phyloP scores from a whole-genome alignment of 176 grass and related monocot species.

The Cenchrus fungigraminus region DNA sequence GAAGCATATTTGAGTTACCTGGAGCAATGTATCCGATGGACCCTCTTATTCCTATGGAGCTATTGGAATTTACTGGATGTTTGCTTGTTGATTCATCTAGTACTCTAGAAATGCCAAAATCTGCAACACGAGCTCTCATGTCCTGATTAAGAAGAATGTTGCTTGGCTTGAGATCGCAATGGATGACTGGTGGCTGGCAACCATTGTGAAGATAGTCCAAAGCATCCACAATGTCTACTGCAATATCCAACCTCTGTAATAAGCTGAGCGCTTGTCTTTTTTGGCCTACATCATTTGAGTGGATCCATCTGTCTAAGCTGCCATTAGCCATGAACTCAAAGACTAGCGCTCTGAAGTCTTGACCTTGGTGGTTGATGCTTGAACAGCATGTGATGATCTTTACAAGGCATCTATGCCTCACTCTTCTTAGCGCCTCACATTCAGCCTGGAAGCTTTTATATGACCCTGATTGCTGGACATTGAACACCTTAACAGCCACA shows the following conservation, averaged over 20 bases:
- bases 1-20: conserved; percentile 26
- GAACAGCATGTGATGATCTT: conserved; percentile 46
- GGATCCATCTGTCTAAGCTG: conserved; percentile 46
- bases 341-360: conserved; percentile 43
- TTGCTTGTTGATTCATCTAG: conserved; percentile 19
- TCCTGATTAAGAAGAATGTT: conserved; percentile 61
- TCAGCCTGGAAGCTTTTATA: conserved; percentile 45
- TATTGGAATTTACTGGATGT: not conserved
- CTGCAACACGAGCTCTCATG: conserved; percentile 49
- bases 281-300: not conserved
- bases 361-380: conserved; percentile 33
- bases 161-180: conserved; percentile 68
- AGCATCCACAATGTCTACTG: conserved; percentile 7
- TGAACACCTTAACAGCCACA: conserved; percentile 42
- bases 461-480: conserved; percentile 31
- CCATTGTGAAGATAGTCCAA: not conserved
- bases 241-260: conserved; percentile 27
- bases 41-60: conserved; percentile 45
- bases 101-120: conserved; percentile 56
- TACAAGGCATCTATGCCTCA: conserved; percentile 45
- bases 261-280: not conserved
- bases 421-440: conserved; percentile 41
- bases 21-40: conserved; percentile 59
- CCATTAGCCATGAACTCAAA: conserved; percentile 43
- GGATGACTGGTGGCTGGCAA: conserved; percentile 37